Evolutionary conservation across 2,329 filamentous ascomycete genomes (phyloP).

Genomic region (Colletotrichum nymphaeae): DNA sequence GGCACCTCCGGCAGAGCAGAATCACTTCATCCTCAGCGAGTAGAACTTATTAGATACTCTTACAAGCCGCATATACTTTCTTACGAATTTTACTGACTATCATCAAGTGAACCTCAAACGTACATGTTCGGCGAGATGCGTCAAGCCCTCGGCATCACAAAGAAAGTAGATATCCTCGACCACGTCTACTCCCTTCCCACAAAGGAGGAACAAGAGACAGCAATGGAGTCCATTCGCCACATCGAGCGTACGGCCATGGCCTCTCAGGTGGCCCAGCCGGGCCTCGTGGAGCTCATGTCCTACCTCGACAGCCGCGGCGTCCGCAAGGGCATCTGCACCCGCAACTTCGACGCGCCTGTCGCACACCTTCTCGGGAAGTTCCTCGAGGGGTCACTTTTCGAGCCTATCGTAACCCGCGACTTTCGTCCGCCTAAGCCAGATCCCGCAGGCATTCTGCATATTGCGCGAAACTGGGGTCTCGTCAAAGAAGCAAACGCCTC

Average conservation of each 20-base stretch:
- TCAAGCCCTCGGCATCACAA: conserved; percentile 76
- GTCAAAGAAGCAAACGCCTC: conserved; percentile 5
- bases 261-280: conserved; percentile 83
- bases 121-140: conserved; percentile 97
- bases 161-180: conserved; percentile 84
- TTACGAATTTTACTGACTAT: conserved; percentile 1
- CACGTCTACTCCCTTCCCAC: conserved; percentile 83
- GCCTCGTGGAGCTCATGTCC: conserved; percentile 81
- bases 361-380: conserved; percentile 80
- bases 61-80: neutral
- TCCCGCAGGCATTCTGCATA: conserved; percentile 88
- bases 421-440: conserved; percentile 88
- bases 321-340: conserved; percentile 88
- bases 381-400: conserved; percentile 74
- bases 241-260: conserved; percentile 88
- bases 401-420: conserved; percentile 85
- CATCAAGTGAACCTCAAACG: conserved; percentile 82
- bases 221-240: conserved; percentile 78
- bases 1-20: neutral
- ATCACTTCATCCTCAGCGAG: neutral
- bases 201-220: conserved; percentile 65
- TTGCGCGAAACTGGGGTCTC: conserved; percentile 81
- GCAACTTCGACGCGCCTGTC: conserved; percentile 90
- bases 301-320: conserved; percentile 78
- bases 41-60: neutral